These are phyloP conservation scores for Tylopilus plumbeoviolaceoides DNA, from an alignment of 768 basidiomycete genomes.

Conservation along the genomic window DNA sequence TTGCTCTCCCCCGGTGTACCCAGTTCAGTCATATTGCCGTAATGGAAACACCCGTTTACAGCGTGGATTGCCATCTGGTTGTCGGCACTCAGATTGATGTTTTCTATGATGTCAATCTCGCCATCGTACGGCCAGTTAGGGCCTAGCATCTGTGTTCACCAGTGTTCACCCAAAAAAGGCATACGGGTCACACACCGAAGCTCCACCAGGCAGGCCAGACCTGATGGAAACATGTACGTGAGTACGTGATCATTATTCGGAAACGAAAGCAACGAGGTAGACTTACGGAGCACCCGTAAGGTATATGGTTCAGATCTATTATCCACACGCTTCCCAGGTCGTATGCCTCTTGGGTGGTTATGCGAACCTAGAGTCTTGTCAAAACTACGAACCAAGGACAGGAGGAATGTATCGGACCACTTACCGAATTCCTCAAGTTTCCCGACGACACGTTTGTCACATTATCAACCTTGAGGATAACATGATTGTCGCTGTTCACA, in stretches of 20 bases:
- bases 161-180: neutral
- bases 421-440: slow-evolving; percentile 57
- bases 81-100: slow-evolving; percentile 44
- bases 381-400: neutral
- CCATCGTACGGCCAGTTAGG: slow-evolving; percentile 42
- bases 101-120: slow-evolving; percentile 62
- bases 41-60: slow-evolving; percentile 35
- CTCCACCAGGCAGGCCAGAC: slow-evolving; percentile 34
- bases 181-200: slow-evolving; percentile 16
- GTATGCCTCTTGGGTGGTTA: slow-evolving; percentile 41
- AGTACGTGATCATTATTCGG: neutral
- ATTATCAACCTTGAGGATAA: slow-evolving; percentile 75
- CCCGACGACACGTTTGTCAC: slow-evolving; percentile 47
- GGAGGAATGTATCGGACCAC: neutral
- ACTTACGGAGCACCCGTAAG: slow-evolving; percentile 56
- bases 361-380: slow-evolving; percentile 35
- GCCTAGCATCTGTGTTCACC: slow-evolving; percentile 8
- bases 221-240: slow-evolving; percentile 2
- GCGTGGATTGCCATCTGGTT: slow-evolving; percentile 63
- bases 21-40: slow-evolving; percentile 27
- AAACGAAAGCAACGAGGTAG: neutral
- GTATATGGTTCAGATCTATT: slow-evolving; percentile 44
- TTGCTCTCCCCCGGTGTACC: slow-evolving; percentile 27
- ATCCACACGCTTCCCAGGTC: slow-evolving; percentile 44
- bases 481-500: slow-evolving; percentile 56